A percentile compares a stretch with the other conserved stretches of the same genome.
These are phyloP conservation scores for Ganoderma boninense DNA, from an alignment of 1,284 basidiomycete species.

Conservation along the genomic window DNA sequence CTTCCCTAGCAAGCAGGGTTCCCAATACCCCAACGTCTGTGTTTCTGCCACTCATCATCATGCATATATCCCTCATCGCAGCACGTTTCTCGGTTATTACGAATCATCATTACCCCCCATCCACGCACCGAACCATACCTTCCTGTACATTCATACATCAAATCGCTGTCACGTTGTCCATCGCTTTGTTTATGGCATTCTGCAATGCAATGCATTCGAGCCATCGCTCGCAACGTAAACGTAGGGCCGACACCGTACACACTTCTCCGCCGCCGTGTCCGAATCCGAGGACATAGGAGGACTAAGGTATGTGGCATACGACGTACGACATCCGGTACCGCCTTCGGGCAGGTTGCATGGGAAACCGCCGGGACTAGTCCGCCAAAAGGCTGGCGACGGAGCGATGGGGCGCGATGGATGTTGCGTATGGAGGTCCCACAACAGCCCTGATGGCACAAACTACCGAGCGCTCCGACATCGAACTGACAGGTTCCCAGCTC, in stretches of 20 bases:
- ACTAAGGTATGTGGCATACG: not conserved
- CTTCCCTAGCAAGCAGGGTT: conserved; percentile 31
- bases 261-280: conserved; percentile 2
- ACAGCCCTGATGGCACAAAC: not conserved
- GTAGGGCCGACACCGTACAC: conserved; percentile 7
- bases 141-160: conserved; percentile 18
- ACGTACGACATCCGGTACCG: conserved; percentile 4
- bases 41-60: conserved; percentile 11
- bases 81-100: conserved; percentile 1
- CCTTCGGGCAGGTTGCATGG: conserved; percentile 7
- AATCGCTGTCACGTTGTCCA: conserved; percentile 30
- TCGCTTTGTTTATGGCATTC: conserved; percentile 30
- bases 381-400: not conserved
- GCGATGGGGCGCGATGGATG: conserved; percentile 3
- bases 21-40: conserved; percentile 9
- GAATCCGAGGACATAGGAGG: conserved; percentile 8
- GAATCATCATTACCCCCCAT: not conserved
- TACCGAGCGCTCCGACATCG: conserved; percentile 3
- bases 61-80: conserved; percentile 7
- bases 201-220: conserved; percentile 26
- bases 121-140: conserved; percentile 12
- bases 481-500: conserved; percentile 2
- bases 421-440: not conserved
- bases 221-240: conserved; percentile 13
- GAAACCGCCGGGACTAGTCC: conserved; percentile 7